A percentile compares a stretch with the other conserved stretches of the same genome.
Conservation (phyloP, 768 basidiomycete genomes). For the Lentinula sp. region DNA sequence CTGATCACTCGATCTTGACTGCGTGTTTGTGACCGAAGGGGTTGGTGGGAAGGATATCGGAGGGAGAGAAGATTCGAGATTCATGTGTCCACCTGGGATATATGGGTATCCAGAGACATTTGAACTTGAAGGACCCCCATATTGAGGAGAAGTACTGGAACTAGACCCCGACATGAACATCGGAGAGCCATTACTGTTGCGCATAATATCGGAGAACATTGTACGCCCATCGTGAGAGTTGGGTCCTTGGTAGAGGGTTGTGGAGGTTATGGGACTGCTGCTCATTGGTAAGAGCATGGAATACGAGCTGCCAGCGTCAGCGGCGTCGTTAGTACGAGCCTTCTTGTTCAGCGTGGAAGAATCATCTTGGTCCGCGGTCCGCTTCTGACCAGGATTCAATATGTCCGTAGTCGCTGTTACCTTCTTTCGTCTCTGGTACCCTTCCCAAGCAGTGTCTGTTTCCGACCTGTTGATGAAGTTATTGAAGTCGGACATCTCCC, state of each 20-base stretch:
- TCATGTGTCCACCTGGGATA: conserved; percentile 52
- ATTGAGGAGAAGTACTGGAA: conserved; percentile 33
- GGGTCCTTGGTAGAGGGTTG: conserved; percentile 38
- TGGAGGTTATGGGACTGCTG: conserved; percentile 23
- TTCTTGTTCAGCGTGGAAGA: conserved; percentile 40
- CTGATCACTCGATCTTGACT: conserved; percentile 17
- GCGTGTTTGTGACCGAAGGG: conserved; percentile 26
- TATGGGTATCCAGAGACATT: conserved; percentile 42
- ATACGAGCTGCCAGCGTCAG: conserved; percentile 41
- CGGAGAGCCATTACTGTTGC: conserved; percentile 46
- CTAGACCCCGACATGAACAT: conserved; percentile 52
- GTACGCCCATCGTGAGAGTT: conserved; percentile 35
- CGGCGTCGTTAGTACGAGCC: conserved; percentile 31
- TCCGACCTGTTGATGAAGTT: conserved; percentile 80
- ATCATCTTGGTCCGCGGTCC: conserved; percentile 45
- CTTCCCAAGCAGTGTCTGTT: conserved; percentile 91
- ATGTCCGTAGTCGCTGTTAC: conserved; percentile 15
- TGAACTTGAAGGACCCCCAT: conserved; percentile 28
- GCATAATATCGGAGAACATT: conserved; percentile 60
- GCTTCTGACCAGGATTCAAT: conserved; percentile 34
- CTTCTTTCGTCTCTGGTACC: conserved; percentile 71
- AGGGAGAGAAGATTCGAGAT: conserved; percentile 47
- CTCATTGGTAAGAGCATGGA: conserved; percentile 54
- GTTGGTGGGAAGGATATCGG: conserved; percentile 43
- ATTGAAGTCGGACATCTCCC: conserved; percentile 73